Evolutionary conservation across 148 eudicot species (phyloP), one percentile per base, ranked within the genome.

Genomic region (Spergularia marina): DNA sequence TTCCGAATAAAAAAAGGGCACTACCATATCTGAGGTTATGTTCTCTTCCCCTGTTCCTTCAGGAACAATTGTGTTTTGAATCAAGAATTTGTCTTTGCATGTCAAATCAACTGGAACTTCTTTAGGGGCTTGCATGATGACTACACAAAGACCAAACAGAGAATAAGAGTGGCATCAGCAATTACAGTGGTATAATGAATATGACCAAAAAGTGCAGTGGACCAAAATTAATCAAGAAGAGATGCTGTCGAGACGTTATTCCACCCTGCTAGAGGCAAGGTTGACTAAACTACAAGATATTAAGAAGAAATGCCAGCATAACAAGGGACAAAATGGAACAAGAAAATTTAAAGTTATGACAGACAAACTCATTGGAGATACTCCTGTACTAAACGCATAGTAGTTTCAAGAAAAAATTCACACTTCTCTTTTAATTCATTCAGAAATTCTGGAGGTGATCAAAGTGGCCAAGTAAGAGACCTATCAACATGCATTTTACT

Each of bases 81-180:
- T 74, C 79, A 95, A 80, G 77, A 95, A 95, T 83, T 92, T 95
- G 83, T 95, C 98, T 80, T 89, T 95, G 94, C 98, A 95, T 69
- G 85, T 80, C 90, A 87, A 72, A 72, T 95, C 96, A 72, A 81
- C 78, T 68, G 90, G 88, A 84, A 85, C 84, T 47, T 79, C 74
- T 81, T 79, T 85, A 75, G 80, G 92, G 52, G 92, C 94, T 87
- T 90, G 94, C 98, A 95, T 92, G 44, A 90, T 90, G 72, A 95
- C 98, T 95, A 76, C 79, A 87, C 55, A 18, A 76, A 20, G 52
- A 49, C 69, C 79, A 56, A 49, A 65, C 10, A 30, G 53, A 17
- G 11, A 30, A 36, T 49, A 39, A 20, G 21, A 23, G 4, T 30
- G 54, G 71, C 55, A 20, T 63, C 56, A 59, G 40, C 30, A 71